phyloP scores from a whole-genome alignment of 73 alveolate species.

The Durusdinium trenchii region DNA sequence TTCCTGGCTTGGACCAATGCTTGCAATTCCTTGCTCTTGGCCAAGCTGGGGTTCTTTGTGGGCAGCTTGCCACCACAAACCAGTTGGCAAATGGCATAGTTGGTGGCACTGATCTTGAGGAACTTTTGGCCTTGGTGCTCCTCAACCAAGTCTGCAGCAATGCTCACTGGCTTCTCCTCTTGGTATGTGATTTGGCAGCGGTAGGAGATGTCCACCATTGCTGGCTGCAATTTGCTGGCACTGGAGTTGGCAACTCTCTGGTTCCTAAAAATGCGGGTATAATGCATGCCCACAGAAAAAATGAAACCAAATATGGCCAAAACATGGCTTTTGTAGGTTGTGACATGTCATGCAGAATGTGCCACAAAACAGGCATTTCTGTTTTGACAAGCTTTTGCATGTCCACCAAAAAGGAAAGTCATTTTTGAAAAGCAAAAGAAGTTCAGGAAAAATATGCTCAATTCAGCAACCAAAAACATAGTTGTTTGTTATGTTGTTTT shows the following conservation, averaged over 20 bases:
- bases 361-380: too few species aligned
- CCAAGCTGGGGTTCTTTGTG: too few species aligned
- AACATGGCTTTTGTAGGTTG: too few species aligned
- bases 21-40: slow-evolving; percentile 7
- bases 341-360: not conserved
- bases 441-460: too few species aligned
- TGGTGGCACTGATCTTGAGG: slow-evolving; percentile 9
- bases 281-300: not conserved
- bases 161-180: not conserved
- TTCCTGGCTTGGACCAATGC: slow-evolving; percentile 1
- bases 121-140: not conserved
- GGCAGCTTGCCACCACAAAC: too few species aligned
- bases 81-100: not conserved
- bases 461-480: too few species aligned
- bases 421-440: too few species aligned
- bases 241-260: not conserved
- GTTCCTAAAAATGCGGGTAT: not conserved
- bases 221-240: not conserved
- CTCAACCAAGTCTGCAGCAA: not conserved
- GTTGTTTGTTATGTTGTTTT: too few species aligned
- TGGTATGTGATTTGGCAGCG: slow-evolving; percentile 1
- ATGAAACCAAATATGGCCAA: too few species aligned
- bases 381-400: not conserved
- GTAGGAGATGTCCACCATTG: not conserved
- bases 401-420: too few species aligned